phyloP scores from a whole-genome alignment of 2,329 filamentous ascomycete genomes.

The Stagonosporopsis tanaceti region DNA sequence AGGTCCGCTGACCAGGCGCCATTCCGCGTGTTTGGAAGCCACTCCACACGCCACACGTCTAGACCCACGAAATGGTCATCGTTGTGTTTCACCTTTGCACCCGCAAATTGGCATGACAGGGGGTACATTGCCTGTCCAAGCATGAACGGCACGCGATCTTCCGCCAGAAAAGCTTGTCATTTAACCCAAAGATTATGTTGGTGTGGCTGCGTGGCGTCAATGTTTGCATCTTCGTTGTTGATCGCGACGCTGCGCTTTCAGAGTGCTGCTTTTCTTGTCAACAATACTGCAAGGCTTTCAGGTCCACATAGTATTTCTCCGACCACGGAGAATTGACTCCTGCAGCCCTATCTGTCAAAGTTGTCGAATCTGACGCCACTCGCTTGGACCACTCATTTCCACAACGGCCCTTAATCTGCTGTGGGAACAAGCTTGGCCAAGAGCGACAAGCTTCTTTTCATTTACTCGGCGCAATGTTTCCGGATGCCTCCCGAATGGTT shows the following conservation, averaged over 20 bases:
- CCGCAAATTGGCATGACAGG: constrained; percentile 24
- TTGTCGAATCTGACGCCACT: constrained; percentile 15
- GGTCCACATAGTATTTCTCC: constrained; percentile 2
- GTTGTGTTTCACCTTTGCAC: constrained; percentile 32
- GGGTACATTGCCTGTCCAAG: constrained; percentile 14
- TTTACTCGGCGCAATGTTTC: constrained; percentile 10
- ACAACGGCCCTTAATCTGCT: constrained; percentile 30
- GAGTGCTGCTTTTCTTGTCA: not conserved
- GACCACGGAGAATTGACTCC: constrained; percentile 4
- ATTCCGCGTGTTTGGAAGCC: constrained; percentile 10
- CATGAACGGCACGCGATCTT: constrained; percentile 19
- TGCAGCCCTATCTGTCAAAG: constrained; percentile 1
- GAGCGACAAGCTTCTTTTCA: constrained; percentile 34
- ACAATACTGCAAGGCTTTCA: not conserved
- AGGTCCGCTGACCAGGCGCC: not conserved
- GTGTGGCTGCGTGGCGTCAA: constrained; percentile 17
- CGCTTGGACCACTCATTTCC: constrained; percentile 24
- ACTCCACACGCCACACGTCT: constrained; percentile 20
- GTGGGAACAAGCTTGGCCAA: constrained; percentile 39
- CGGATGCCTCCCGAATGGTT: constrained; percentile 1
- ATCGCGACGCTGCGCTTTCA: not conserved
- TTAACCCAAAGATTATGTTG: constrained; percentile 3
- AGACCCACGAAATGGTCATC: constrained; percentile 13
- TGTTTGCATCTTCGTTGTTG: not conserved
- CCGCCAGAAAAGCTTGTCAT: constrained; percentile 21